Evolutionary conservation across 169 alveolate species (phyloP).

Genomic region (Plasmodium sp.): DNA sequence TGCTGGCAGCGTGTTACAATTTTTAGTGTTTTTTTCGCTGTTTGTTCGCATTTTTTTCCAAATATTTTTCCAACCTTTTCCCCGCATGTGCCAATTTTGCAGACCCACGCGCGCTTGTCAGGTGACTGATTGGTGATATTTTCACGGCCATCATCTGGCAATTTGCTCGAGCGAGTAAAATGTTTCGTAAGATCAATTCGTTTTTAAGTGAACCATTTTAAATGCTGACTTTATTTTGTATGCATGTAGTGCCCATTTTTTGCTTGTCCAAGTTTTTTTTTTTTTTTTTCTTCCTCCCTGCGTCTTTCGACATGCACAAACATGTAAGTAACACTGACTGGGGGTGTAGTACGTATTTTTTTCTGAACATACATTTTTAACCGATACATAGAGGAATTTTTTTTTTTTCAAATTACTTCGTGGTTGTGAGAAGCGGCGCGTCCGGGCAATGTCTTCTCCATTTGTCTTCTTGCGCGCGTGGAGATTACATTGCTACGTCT

Average conservation of each 20-base stretch:
- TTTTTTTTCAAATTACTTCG: background rate
- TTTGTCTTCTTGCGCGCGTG: background rate
- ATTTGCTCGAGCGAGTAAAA: background rate
- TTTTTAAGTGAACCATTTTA: background rate
- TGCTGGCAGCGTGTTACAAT: background rate
- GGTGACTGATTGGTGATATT: background rate
- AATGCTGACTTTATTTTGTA: background rate
- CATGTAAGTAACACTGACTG: slow-evolving; percentile 1
- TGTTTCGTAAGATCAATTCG: background rate
- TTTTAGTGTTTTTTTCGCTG: background rate
- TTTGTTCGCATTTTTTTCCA: background rate
- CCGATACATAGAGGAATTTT: background rate
- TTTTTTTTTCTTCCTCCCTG: background rate
- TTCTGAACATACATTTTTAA: background rate
- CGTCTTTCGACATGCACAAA: background rate
- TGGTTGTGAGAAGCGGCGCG: background rate
- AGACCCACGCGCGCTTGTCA: slow-evolving; percentile 12
- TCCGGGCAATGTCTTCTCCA: background rate
- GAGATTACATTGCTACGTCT: background rate
- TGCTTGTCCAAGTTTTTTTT: background rate
- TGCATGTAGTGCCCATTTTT: background rate
- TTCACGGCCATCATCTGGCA: background rate
- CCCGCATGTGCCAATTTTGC: slow-evolving; percentile 56
- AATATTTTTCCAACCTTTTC: background rate
- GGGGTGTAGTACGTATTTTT: background rate